Evolutionary conservation across 2,329 filamentous ascomycete genomes (phyloP).

Genomic region (Penicillium hesseltinei): DNA sequence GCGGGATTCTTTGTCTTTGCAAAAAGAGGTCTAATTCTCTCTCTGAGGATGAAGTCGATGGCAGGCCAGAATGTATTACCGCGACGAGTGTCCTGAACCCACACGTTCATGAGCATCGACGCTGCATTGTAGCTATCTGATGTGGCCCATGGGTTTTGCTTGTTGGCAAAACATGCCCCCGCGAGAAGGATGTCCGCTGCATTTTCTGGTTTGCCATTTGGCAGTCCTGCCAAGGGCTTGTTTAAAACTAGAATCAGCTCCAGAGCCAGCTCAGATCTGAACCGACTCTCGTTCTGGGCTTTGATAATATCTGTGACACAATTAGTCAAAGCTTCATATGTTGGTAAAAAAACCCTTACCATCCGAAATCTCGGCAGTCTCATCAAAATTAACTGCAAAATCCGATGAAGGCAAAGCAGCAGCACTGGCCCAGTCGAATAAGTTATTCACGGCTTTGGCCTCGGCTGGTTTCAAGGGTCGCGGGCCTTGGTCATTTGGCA

Average conservation of each 20-base stretch:
- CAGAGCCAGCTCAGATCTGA: constrained; percentile 31
- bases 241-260: constrained; percentile 20
- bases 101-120: constrained; percentile 7
- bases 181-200: constrained; percentile 29
- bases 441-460: constrained; percentile 20
- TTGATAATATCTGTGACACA: constrained; percentile 16
- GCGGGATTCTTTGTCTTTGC: constrained; percentile 41
- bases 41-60: constrained; percentile 28
- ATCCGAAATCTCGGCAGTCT: constrained; percentile 18
- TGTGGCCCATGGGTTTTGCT: constrained; percentile 39
- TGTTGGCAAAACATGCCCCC: constrained; percentile 34
- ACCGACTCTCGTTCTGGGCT: constrained; percentile 25
- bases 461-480: constrained; percentile 24
- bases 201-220: constrained; percentile 22
- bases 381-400: constrained; percentile 32
- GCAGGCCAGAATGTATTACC: constrained; percentile 7
- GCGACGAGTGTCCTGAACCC: not conserved
- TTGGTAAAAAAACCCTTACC: constrained; percentile 1
- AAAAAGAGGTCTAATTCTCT: constrained; percentile 43
- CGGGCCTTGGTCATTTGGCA: constrained; percentile 15
- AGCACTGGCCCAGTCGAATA: constrained; percentile 35
- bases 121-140: constrained; percentile 16
- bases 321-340: not conserved
- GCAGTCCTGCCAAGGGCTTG: constrained; percentile 9
- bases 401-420: constrained; percentile 33